phyloP scores from a whole-genome alignment of 2,329 filamentous ascomycete genomes.

The Sporothrix curviconia region DNA sequence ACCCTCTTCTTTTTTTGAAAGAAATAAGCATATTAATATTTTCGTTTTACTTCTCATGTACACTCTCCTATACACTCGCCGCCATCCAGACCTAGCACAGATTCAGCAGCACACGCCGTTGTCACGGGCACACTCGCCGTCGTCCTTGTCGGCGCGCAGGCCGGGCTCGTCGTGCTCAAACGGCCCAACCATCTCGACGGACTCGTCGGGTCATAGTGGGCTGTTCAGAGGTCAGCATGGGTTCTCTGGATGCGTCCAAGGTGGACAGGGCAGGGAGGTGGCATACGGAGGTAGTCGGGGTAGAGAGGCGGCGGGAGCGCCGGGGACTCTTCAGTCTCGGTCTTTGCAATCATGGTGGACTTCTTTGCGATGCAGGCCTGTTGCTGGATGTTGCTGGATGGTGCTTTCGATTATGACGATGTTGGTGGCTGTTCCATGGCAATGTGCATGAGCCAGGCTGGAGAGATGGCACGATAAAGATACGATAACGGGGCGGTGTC shows the following conservation, averaged over 20 bases:
- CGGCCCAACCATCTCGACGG: slow-evolving; percentile 21
- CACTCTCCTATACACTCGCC: too few relatives aligned
- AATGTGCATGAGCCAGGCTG: too few relatives aligned
- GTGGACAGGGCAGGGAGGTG: too few relatives aligned
- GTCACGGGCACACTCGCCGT: slow-evolving; percentile 16
- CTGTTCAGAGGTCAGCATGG: slow-evolving; percentile 9
- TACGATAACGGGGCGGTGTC: background rate
- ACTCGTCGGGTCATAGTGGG: slow-evolving; percentile 23
- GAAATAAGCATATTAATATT: too few relatives aligned
- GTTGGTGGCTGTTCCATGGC: too few relatives aligned
- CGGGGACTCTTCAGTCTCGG: background rate
- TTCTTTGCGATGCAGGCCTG: background rate
- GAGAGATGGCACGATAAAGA: background rate
- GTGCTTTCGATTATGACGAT: too few relatives aligned
- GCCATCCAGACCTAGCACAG: too few relatives aligned
- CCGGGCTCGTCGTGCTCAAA: slow-evolving; percentile 25
- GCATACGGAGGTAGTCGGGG: slow-evolving; percentile 22
- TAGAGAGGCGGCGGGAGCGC: slow-evolving; percentile 16
- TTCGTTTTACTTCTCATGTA: too few relatives aligned
- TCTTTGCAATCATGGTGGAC: slow-evolving; percentile 14
- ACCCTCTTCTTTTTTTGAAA: too few relatives aligned
- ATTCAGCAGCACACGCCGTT: slow-evolving; percentile 17
- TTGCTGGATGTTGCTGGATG: background rate
- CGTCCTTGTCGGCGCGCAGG: slow-evolving; percentile 21
- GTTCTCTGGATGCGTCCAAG: too few relatives aligned